A percentile compares a stretch with the other conserved stretches of the same genome.
phyloP scores from a whole-genome alignment of 345 rosid genomes.

The Salix suchowensis region DNA sequence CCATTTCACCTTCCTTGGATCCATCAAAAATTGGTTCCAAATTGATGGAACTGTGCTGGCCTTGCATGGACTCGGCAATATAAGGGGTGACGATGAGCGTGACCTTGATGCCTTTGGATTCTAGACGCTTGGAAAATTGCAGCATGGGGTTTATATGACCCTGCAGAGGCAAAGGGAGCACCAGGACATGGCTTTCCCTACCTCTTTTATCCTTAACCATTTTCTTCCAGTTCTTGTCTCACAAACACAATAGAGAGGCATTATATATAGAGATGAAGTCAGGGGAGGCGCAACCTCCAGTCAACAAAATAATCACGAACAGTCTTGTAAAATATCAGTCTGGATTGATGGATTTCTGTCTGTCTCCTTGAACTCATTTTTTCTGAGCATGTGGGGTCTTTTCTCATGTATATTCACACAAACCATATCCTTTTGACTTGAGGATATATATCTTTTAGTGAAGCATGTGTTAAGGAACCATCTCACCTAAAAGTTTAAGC shows the following conservation, averaged over 20 bases:
- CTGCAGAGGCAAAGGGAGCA: constrained; percentile 18
- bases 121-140: constrained; percentile 26
- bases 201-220: background rate
- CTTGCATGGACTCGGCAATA: constrained; percentile 16
- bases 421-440: background rate
- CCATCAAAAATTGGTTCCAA: constrained; percentile 31
- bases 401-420: background rate
- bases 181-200: constrained; percentile 6
- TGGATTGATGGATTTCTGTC: background rate
- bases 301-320: background rate
- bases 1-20: constrained; percentile 25
- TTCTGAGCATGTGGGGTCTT: background rate
- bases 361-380: too few relatives aligned
- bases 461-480: too few relatives aligned
- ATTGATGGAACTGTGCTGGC: constrained; percentile 16
- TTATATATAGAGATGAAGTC: background rate
- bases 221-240: background rate
- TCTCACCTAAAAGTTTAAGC: too few relatives aligned
- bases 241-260: background rate
- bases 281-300: background rate
- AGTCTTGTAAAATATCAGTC: background rate
- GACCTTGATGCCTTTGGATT: constrained; percentile 24
- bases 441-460: background rate
- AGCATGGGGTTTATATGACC: constrained; percentile 37
- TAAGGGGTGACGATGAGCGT: constrained; percentile 9